Conservation (phyloP, 2,329 filamentous ascomycete genomes). For the Anisogramma anomala region DNA sequence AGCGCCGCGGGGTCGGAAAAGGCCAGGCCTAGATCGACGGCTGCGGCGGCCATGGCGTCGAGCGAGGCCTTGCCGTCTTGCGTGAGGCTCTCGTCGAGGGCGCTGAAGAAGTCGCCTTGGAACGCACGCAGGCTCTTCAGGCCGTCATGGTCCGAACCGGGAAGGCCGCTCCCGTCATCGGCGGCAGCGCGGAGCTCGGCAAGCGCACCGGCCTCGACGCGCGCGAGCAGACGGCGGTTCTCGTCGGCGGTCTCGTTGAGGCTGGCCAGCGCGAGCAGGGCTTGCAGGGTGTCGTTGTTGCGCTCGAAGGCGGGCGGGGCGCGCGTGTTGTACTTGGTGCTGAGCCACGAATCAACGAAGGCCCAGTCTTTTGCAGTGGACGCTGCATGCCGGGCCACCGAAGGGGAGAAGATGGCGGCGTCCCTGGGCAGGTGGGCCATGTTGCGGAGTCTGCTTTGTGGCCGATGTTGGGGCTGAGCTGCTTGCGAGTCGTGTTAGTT, state of each 20-base stretch:
- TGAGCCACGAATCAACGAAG: constrained; percentile 75
- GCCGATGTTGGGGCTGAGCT: too few relatives aligned
- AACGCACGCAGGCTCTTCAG: constrained; percentile 17
- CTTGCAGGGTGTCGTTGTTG: constrained; percentile 70
- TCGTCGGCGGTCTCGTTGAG: constrained; percentile 71
- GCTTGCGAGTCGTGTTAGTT: too few relatives aligned
- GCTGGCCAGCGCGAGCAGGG: constrained; percentile 60
- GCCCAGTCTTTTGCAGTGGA: constrained; percentile 85
- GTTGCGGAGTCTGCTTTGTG: too few relatives aligned
- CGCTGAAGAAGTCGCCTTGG: constrained; percentile 34
- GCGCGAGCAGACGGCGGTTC: constrained; percentile 45
- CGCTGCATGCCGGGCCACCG: constrained; percentile 60
- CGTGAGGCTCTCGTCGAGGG: constrained; percentile 43
- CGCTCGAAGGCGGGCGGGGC: constrained; percentile 67
- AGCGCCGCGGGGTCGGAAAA: constrained; percentile 38
- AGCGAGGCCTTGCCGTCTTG: constrained; percentile 44
- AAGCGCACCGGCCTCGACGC: constrained; percentile 49
- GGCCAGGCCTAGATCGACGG: constrained; percentile 38
- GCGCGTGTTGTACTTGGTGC: constrained; percentile 53
- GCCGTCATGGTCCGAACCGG: constrained; percentile 24
- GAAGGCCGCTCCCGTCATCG: too few relatives aligned
- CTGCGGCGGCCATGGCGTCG: constrained; percentile 43
- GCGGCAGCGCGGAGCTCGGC: constrained; percentile 31
- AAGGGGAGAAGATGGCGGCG: constrained; percentile 55
- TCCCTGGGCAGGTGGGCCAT: constrained; percentile 30